A percentile compares a stretch with the other conserved stretches of the same genome.
Conservation (phyloP, 192 early-diverging fungal species). For the Thoreauomyces humboldtii region DNA sequence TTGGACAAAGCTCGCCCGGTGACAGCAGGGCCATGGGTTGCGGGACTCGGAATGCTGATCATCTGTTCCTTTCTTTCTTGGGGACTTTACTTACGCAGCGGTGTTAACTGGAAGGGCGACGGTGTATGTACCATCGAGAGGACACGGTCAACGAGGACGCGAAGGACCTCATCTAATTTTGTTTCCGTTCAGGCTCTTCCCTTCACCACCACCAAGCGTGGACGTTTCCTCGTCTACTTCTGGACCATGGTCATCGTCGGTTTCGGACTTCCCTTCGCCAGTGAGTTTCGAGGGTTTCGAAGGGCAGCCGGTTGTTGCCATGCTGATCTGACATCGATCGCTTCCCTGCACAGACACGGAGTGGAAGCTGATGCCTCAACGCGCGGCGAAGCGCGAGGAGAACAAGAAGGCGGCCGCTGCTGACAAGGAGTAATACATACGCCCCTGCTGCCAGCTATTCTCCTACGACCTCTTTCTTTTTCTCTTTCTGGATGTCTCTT, state of each 20-base stretch:
- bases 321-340: not conserved
- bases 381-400: constrained; percentile 28
- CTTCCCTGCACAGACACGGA: constrained; percentile 29
- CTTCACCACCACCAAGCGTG: constrained; percentile 27
- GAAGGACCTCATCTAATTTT: not conserved
- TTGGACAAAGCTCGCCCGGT: not conserved
- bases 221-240: constrained; percentile 20
- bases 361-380: constrained; percentile 30
- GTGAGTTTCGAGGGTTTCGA: constrained; percentile 5
- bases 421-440: too few relatives aligned
- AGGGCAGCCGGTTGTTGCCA: not conserved
- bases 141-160: not conserved
- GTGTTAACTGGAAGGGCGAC: constrained; percentile 13
- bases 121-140: constrained; percentile 13
- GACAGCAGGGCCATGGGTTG: not conserved
- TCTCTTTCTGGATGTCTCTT: too few relatives aligned
- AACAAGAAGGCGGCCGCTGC: constrained; percentile 18
- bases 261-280: constrained; percentile 29
- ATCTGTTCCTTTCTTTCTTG: not conserved
- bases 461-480: too few relatives aligned
- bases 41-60: not conserved
- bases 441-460: too few relatives aligned
- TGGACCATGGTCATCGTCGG: constrained; percentile 22
- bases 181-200: constrained; percentile 23
- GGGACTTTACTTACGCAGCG: not conserved